Conservation (phyloP, 78 protist species). For the Speleostelium caveatum region DNA sequence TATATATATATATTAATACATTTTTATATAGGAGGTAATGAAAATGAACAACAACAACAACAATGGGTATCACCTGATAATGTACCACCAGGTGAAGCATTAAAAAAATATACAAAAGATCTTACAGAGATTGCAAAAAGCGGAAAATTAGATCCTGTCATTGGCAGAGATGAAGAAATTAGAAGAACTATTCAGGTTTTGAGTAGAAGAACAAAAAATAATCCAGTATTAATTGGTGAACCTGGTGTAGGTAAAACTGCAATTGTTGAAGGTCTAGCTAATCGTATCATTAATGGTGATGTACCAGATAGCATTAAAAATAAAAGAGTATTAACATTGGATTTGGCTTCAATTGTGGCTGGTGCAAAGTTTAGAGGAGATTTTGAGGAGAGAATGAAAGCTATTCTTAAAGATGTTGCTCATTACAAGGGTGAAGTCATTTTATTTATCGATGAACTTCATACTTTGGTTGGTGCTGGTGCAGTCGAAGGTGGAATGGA, state of each 20-base stretch:
- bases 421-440: slow-evolving; percentile 90
- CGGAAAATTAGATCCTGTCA: slow-evolving; percentile 99
- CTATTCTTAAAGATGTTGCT: slow-evolving; percentile 93
- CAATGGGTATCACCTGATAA: slow-evolving; percentile 63
- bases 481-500: slow-evolving; percentile 98
- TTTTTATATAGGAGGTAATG: no score
- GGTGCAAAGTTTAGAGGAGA: slow-evolving; percentile 99
- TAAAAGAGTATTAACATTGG: slow-evolving; percentile 91
- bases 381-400: slow-evolving; percentile 99
- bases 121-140: slow-evolving; percentile 53
- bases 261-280: slow-evolving; percentile 99
- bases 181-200: slow-evolving; percentile 90
- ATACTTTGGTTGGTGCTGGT: slow-evolving; percentile 98
- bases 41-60: neutral
- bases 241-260: slow-evolving; percentile 97
- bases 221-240: slow-evolving; percentile 98
- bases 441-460: slow-evolving; percentile 99
- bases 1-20: no score
- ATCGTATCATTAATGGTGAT: slow-evolving; percentile 96
- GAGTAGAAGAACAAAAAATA: slow-evolving; percentile 96
- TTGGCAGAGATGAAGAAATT: slow-evolving; percentile 98
- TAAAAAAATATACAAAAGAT: slow-evolving; percentile 76
- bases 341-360: slow-evolving; percentile 98
- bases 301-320: slow-evolving; percentile 94
- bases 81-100: slow-evolving; percentile 79